Base-by-base conservation (phyloP, 805 yeast genomes). In the Scheffersomyces lignosus region DNA sequence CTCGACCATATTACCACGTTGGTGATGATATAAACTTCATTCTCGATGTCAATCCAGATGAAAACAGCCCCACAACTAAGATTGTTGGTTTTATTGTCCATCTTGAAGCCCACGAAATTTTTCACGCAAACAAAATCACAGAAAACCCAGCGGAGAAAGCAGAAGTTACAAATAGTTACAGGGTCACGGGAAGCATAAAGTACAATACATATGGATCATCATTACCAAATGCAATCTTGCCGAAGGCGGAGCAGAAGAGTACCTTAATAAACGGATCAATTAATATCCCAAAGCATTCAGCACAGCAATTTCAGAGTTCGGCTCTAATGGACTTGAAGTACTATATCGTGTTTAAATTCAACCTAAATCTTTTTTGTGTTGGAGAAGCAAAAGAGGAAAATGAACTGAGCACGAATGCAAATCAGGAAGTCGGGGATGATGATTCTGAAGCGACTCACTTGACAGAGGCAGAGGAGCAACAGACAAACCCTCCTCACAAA, bases 31-130 rank as follows among this genome's bases (percentile, higher is more conserved):
- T 68, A 9, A 46, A 56, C 35, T 66, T 60, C 38, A 43, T 48
- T 1, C 44, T 69, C n/a, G 58, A 62, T 33, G 45, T 58, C 12
- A 56, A 54, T 27, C 55, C 58, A 1, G 41, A 29, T 4, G 44
- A 29, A 13, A 27, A 32, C 10, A 40, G 37, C 17, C 39, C 39
- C n/a, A 36, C 32, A 3, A 48, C 62, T 1, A 56, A 54, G 27
- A 56, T 66, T 4, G 62, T 56, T 1, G 74, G 74, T 1, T 38
- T 57, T 16, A 49, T 62, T 4, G 52, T 48, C 7, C 63, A 60
- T 38, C 31, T 67, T n/a, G 73, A 66, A 43, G 73, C 71, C 8
- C 65, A 63, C 36, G 73, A 69, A 37, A 33, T 48, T 3, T 67
- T 56, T 44, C 69, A 67, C 40, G 34, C 51, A 13, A 20, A 20